Evolutionary conservation across 129 eudicot species (phyloP).

Genomic region (Flaveria brownii): DNA sequence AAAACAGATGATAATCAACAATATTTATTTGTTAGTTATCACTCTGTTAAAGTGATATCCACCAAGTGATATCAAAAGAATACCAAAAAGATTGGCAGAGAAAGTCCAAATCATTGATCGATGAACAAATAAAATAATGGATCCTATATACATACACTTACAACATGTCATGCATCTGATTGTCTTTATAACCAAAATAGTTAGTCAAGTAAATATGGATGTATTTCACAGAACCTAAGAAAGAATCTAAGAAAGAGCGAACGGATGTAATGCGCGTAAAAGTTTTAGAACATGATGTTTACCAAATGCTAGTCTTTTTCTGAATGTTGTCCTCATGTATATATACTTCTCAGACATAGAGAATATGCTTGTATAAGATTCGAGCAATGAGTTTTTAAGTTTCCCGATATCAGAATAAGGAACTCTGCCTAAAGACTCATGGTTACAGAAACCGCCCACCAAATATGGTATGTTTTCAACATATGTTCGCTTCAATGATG

Average conservation of each 20-base stretch:
- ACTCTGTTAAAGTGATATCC: conserved; percentile 12
- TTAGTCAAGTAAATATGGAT: conserved; percentile 1
- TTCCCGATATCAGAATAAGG: conserved; percentile 37
- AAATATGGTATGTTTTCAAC: conserved; percentile 82
- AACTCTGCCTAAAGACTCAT: conserved; percentile 42
- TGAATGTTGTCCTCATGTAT: conserved; percentile 77
- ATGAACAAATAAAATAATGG: neutral
- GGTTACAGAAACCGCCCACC: conserved; percentile 75
- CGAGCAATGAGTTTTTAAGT: conserved; percentile 35
- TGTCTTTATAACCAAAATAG: conserved; percentile 5
- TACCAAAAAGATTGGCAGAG: neutral
- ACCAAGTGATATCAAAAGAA: neutral
- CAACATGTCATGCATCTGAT: neutral
- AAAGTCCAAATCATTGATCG: neutral
- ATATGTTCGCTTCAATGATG: conserved; percentile 76
- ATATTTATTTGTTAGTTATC: conserved; percentile 7
- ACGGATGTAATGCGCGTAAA: neutral
- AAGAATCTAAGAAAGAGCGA: neutral
- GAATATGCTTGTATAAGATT: conserved; percentile 47
- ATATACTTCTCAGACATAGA: conserved; percentile 92
- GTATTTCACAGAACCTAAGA: neutral
- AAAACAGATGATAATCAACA: conserved; percentile 8
- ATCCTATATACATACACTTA: neutral
- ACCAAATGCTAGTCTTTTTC: conserved; percentile 93
- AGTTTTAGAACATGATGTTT: conserved; percentile 22